Conservation (phyloP, 345 rosid genomes). For the Camelina neglecta region DNA sequence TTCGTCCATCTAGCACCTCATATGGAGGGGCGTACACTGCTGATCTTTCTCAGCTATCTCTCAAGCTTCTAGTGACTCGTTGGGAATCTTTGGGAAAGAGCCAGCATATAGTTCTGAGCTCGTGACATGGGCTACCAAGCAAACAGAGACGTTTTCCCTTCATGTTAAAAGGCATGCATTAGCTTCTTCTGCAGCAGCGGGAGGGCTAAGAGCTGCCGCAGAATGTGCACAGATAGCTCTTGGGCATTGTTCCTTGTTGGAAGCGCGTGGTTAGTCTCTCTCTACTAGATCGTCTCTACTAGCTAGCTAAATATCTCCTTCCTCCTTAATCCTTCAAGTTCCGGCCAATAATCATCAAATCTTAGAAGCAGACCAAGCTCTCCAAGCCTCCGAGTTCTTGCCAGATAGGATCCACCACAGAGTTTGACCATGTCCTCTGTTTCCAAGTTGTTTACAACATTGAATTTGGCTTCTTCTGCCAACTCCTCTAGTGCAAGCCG, state of each 20-base stretch:
- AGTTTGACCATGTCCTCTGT: constrained; percentile 17
- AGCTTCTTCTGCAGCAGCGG: constrained; percentile 98
- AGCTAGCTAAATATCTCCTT: constrained; percentile 1
- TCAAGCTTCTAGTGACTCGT: constrained; percentile 92
- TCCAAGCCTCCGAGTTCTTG: constrained; percentile 4
- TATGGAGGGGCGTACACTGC: constrained; percentile 99
- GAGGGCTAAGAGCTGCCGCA: constrained; percentile 98
- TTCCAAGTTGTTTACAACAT: neutral
- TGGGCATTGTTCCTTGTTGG: constrained; percentile 98
- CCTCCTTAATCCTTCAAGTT: constrained; percentile 3
- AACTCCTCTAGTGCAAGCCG: neutral
- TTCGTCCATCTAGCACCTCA: constrained; percentile 95
- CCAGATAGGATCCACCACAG: constrained; percentile 21
- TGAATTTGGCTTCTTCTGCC: constrained; percentile 10
- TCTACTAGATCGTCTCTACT: neutral
- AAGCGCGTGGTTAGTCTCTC: constrained; percentile 67
- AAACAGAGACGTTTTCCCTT: constrained; percentile 83
- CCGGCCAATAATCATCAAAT: neutral
- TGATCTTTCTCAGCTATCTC: constrained; percentile 93
- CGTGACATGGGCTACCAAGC: constrained; percentile 97
- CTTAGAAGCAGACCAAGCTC: neutral
- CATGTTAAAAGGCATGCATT: constrained; percentile 97
- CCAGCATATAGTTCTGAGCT: constrained; percentile 94
- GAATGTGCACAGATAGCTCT: constrained; percentile 99
- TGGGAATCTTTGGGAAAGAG: constrained; percentile 83